Percentiles rank a stretch among this genome's conserved stretches.
Evolutionary conservation across 768 basidiomycete species (phyloP).

Genomic region (Russula foetens): DNA sequence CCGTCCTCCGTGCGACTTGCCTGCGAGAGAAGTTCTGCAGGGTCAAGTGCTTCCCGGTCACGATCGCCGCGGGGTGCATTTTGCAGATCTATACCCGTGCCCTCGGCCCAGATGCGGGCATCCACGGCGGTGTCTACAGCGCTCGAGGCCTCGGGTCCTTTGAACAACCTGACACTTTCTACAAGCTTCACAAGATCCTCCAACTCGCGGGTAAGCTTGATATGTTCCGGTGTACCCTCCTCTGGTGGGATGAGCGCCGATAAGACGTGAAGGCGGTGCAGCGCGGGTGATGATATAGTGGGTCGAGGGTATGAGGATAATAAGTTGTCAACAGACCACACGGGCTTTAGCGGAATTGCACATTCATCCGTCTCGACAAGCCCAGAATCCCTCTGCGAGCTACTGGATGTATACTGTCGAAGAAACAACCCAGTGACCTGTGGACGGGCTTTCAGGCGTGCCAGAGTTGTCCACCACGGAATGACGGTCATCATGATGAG

Average conservation of each 20-base stretch:
- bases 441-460: background rate
- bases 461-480: background rate
- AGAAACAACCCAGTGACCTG: background rate
- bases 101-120: slow-evolving; percentile 36
- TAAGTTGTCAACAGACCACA: slow-evolving; percentile 75
- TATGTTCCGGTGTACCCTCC: slow-evolving; percentile 46
- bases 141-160: slow-evolving; percentile 23
- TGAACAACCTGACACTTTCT: slow-evolving; percentile 68
- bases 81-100: slow-evolving; percentile 28
- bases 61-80: background rate
- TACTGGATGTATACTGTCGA: background rate
- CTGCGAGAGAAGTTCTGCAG: slow-evolving; percentile 40
- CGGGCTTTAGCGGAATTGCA: slow-evolving; percentile 58
- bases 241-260: slow-evolving; percentile 65
- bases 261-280: slow-evolving; percentile 59
- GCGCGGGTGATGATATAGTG: slow-evolving; percentile 43
- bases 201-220: slow-evolving; percentile 46
- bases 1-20: slow-evolving; percentile 44
- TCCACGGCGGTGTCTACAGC: slow-evolving; percentile 26
- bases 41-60: slow-evolving; percentile 27
- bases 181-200: slow-evolving; percentile 70
- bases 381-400: background rate
- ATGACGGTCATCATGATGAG: background rate
- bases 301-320: slow-evolving; percentile 73
- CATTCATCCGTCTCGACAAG: slow-evolving; percentile 38